phyloP scores from a whole-genome alignment of 108 stramenopile species.

The Bacterosira constricta region DNA sequence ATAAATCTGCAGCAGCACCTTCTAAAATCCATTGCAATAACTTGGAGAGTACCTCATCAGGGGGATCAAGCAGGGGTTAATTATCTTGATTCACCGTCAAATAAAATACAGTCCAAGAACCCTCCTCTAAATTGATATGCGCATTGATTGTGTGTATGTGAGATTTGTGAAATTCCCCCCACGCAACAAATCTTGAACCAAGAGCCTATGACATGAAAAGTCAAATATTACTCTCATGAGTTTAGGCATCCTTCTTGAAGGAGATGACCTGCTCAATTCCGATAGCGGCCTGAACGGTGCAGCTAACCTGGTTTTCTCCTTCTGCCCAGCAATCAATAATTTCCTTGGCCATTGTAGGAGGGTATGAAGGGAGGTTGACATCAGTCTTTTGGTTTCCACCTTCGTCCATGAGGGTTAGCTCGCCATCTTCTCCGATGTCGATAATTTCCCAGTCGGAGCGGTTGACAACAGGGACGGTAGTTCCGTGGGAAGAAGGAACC shows the following conservation, averaged over 20 bases:
- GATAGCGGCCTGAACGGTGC: constrained; percentile 89
- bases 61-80: too few relatives aligned
- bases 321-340: constrained; percentile 93
- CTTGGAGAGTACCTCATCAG: too few relatives aligned
- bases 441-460: constrained; percentile 96
- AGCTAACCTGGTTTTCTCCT: constrained; percentile 87
- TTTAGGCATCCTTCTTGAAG: constrained; percentile 81
- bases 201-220: background rate
- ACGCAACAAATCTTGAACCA: background rate
- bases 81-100: too few relatives aligned
- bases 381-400: constrained; percentile 98
- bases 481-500: constrained; percentile 98
- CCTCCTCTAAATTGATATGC: too few relatives aligned
- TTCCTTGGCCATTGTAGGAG: constrained; percentile 90
- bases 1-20: too few relatives aligned
- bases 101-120: too few relatives aligned
- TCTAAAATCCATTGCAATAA: too few relatives aligned
- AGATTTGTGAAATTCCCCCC: background rate
- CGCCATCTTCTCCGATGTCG: constrained; percentile 95
- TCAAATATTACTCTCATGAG: background rate
- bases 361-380: constrained; percentile 91
- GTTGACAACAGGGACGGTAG: constrained; percentile 95
- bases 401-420: constrained; percentile 97
- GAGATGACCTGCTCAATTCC: constrained; percentile 90
- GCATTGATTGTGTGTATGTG: too few relatives aligned